Evolutionary conservation across 2,329 filamentous ascomycete genomes (phyloP), one percentile per base, ranked within the genome.

Genomic region (Reticulascus tulasneorum): DNA sequence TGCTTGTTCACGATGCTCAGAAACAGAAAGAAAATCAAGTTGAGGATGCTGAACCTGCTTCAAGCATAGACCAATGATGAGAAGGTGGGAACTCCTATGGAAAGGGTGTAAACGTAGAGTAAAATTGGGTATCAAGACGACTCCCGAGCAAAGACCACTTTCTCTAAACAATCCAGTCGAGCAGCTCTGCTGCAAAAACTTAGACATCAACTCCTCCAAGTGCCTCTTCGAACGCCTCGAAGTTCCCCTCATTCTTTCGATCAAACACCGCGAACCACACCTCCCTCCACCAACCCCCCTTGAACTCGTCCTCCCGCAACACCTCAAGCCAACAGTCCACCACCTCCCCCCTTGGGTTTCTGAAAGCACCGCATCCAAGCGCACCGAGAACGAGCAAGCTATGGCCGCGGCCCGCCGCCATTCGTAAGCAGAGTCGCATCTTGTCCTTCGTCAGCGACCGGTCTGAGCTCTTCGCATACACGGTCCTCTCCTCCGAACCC

Each of bases 341-440:
- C n/a, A 86, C 75, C 42, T 79, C 77, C 21, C 62, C 57, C 0
- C 67, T 66, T 8, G 83, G 83, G 52, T 86, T 84, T 1, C 47
- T 48, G 53, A 84, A 85, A 1, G 73, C 79, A 4, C 82, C 83
- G 47, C 82, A 87, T 0, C 83, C 83, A 32, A 87, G 52, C 0
- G 83, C 82, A 0, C 83, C 82, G 2, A 88, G 64, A 6, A 87
- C 75, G 8, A 87, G 57, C 46, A 71, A 64, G 16, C 69, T 63
- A 48, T 84, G 79, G 2, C 66, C 66, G 19, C 73, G 64, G 5
- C 52, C 52, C n/a, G 70, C 80, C 3, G 79, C 77, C 37, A 80
- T 70, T 5, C 81, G 66, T 33, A 86, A 56, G 13, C 71, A 66
- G 13, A 81, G 52, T 16, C 79, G 62, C 65, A 86, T 84, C 55